These are phyloP conservation scores for Lathyrus aphaca DNA, from an alignment of 306 rosid genomes.

Conservation along the genomic window DNA sequence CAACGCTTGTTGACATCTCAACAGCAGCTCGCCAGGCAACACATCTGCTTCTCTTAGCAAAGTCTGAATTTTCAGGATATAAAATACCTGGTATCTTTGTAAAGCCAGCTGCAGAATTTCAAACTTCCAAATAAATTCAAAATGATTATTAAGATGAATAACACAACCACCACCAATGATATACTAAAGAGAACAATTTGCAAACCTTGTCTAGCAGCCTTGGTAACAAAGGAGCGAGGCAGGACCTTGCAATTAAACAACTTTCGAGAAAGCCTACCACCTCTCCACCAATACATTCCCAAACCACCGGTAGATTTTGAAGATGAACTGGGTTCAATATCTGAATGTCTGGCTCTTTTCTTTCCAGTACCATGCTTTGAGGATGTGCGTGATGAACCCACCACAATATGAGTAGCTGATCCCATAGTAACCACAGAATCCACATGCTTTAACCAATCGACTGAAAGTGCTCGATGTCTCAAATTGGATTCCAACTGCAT, in stretches of 20 bases:
- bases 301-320: slow-evolving; percentile 70
- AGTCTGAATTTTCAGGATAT: slow-evolving; percentile 95
- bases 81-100: slow-evolving; percentile 75
- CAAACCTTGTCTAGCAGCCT: slow-evolving; percentile 96
- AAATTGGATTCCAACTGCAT: slow-evolving; percentile 84
- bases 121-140: slow-evolving; percentile 55
- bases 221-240: slow-evolving; percentile 75
- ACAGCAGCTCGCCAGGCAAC: slow-evolving; percentile 93
- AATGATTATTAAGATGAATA: slow-evolving; percentile 48
- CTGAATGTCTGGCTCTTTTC: slow-evolving; percentile 69
- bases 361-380: slow-evolving; percentile 64
- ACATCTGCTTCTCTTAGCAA: slow-evolving; percentile 76
- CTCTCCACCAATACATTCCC: slow-evolving; percentile 95
- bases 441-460: slow-evolving; percentile 85
- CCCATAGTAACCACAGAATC: slow-evolving; percentile 85
- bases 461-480: slow-evolving; percentile 63
- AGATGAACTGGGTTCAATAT: slow-evolving; percentile 64
- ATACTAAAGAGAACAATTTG: slow-evolving; percentile 36
- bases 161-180: slow-evolving; percentile 37
- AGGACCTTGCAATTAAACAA: slow-evolving; percentile 81
- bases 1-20: slow-evolving; percentile 76
- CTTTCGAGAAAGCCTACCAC: slow-evolving; percentile 87
- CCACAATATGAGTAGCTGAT: slow-evolving; percentile 78
- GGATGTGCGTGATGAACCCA: slow-evolving; percentile 60
- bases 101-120: slow-evolving; percentile 82